Evolutionary conservation across 2,329 filamentous ascomycete species (phyloP), one percentile per base, ranked within the genome.

Genomic region (Fusarium sp.): DNA sequence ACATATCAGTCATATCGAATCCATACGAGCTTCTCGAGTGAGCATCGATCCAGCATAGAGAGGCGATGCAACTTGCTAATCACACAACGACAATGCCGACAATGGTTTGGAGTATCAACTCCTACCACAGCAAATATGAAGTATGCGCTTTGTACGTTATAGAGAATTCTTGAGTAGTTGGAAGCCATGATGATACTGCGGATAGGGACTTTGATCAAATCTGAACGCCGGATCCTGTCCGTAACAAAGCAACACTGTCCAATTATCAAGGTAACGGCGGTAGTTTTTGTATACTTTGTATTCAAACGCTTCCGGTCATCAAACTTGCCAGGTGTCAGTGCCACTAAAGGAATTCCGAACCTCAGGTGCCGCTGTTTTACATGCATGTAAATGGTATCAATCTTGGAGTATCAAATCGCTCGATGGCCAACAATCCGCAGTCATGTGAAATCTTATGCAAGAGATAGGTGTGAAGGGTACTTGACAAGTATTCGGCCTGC

Each of bases 201-300:
- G 34, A n/a, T 37, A n/a, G 6, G 18, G 34, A 37, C 18, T 37
- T 37, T 12, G 10, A 37, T 23, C 34, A 37, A n/a, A 37, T n/a
- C 10, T 37, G 3, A 37, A 37, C 34, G 34, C 34, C 18, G 34
- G 10, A n/a, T 37, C 18, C 34, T 37, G 10, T 12, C 18, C 34
- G 18, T n/a, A 37, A 4, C 34, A 37, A 37, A 37, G 18, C 10
- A 11, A 37, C 18, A 37, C 18, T 37, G 18, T n/a, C 34, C 34
- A n/a, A 37, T n/a, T 37, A n/a, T 37, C 6, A 37, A 37, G 34
- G 10, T 4, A n/a, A 37, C 18, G 10, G 18, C 10, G 34, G 34
- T 7, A 2, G 12, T 4, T 1, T 7, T 7, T 3, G 6, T 37
- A n/a, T 11, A n/a, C 10, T 37, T 37, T 37, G 6, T n/a, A 12